Evolutionary conservation across 1,284 basidiomycete genomes (phyloP).

Genomic region (Tausonia pullulans): DNA sequence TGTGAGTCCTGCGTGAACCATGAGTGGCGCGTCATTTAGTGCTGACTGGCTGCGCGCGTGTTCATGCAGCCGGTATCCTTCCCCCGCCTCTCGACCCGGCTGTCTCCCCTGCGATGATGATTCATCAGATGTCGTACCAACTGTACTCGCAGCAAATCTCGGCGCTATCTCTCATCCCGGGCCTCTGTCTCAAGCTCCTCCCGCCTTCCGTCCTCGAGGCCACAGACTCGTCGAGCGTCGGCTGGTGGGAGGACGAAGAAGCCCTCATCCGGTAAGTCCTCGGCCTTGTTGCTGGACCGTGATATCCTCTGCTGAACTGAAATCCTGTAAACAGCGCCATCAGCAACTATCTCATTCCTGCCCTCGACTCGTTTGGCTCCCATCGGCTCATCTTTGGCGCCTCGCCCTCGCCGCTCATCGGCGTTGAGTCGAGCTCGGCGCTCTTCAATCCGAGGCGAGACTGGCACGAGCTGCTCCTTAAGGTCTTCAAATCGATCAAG

Average conservation of each 20-base stretch:
- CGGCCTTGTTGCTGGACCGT: neutral
- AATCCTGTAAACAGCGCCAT: slow-evolving; percentile 34
- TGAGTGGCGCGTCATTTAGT: neutral
- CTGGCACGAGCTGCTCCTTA: slow-evolving; percentile 7
- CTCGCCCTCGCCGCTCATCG: slow-evolving; percentile 31
- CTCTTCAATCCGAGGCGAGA: neutral
- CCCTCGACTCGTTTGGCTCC: slow-evolving; percentile 53
- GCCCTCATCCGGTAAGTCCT: slow-evolving; percentile 63
- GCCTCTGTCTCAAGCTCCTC: slow-evolving; percentile 61
- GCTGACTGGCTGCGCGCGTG: neutral
- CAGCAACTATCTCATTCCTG: slow-evolving; percentile 44
- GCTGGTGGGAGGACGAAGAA: slow-evolving; percentile 41
- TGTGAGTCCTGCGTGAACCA: neutral
- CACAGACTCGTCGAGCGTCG: slow-evolving; percentile 28
- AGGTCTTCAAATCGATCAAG: slow-evolving; percentile 5
- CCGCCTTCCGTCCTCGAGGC: slow-evolving; percentile 52
- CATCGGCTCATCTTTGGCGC: slow-evolving; percentile 49
- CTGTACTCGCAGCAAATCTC: slow-evolving; percentile 63
- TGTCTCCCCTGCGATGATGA: slow-evolving; percentile 60
- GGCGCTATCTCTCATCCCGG: slow-evolving; percentile 61
- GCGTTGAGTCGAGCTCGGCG: neutral
- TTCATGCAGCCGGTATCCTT: slow-evolving; percentile 58
- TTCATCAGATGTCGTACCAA: slow-evolving; percentile 59
- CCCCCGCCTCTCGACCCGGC: slow-evolving; percentile 68
- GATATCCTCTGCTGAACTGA: neutral